Evolutionary conservation across 768 basidiomycete genomes (phyloP), one percentile per base, ranked within the genome.

Genomic region (Harrya chromipes): DNA sequence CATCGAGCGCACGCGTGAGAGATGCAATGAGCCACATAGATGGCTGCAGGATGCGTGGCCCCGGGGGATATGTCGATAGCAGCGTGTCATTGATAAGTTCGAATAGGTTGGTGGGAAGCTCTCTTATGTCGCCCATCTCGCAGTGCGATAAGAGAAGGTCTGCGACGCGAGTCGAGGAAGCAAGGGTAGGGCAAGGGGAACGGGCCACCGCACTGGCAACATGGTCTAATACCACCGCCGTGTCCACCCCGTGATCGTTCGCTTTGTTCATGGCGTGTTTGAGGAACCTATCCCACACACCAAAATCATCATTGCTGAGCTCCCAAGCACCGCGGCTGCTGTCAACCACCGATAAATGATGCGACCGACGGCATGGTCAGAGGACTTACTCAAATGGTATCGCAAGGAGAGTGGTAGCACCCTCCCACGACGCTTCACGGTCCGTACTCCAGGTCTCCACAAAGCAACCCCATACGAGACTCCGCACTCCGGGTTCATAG

Each of bases 11-110:
- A 7, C 70, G 66, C 38, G 74, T 75, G 45, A 89, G 65, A 4
- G 83, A 74, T 34, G 81, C 71, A 17, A 82, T 68, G 54, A 86
- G 70, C 87, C 86, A 90, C 52, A 80, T 70, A 31, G 78, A 76
- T 33, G 74, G 73, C 44, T 77, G 72, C 59, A 76, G 73, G 56
- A 80, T 77, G 40, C 71, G 70, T 4, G 77, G 73, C 17, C 76
- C 76, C 0, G 87, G 85, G 0, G 88, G 88, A 66, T 91, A 91
- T 9, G 78, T 77, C 9, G 77, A 72, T 19, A 71, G 67, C 49
- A 90, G 70, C 0, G 80, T 80, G 37, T 80, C 77, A 51, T 83
- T 81, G 45, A 82, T 72, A 46, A 87, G 78, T 39, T 81, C 77
- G 24, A 88, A 64, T 14, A 89, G 59, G 20, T 68, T 61, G 13